Conservation (phyloP, 2,329 filamentous ascomycete genomes). For the Epichloe amarillans region DNA sequence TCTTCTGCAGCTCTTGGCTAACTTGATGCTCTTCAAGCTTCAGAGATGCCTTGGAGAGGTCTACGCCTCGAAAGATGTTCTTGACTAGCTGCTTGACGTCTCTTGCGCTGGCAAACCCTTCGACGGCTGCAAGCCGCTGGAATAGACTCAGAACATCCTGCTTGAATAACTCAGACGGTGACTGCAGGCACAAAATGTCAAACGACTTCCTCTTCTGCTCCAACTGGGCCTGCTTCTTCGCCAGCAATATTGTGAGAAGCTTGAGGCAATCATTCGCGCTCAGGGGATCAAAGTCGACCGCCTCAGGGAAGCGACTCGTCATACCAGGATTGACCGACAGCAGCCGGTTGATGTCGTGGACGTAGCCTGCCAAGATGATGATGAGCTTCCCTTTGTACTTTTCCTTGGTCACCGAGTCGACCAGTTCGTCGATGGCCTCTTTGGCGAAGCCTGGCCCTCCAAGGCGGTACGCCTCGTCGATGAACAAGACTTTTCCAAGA, state of each 20-base stretch:
- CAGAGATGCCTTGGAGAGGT: neutral
- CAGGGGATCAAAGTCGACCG: conserved; percentile 40
- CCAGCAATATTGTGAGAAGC: conserved; percentile 25
- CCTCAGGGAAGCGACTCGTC: conserved; percentile 50
- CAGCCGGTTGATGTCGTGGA: conserved; percentile 49
- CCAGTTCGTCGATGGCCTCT: conserved; percentile 40
- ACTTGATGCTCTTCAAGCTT: no score
- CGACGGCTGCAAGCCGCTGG: conserved; percentile 26
- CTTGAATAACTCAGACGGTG: conserved; percentile 4
- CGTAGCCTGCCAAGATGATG: conserved; percentile 57
- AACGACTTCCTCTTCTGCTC: conserved; percentile 7
- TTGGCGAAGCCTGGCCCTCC: conserved; percentile 40
- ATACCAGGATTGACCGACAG: conserved; percentile 49
- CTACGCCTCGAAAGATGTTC: conserved; percentile 27
- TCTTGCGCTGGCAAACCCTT: conserved; percentile 49
- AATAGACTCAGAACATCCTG: conserved; percentile 13
- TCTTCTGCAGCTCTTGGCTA: no score
- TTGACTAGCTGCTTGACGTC: conserved; percentile 45
- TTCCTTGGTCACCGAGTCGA: conserved; percentile 39
- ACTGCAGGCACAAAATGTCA: conserved; percentile 15
- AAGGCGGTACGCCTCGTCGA: conserved; percentile 61
- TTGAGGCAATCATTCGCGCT: conserved; percentile 25
- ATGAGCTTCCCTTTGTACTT: conserved; percentile 47
- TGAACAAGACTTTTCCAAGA: conserved; percentile 53
- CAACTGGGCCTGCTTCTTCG: conserved; percentile 13